Conservation (phyloP, 495 filamentous ascomycete genomes). For the Hypoxylon intermedium region DNA sequence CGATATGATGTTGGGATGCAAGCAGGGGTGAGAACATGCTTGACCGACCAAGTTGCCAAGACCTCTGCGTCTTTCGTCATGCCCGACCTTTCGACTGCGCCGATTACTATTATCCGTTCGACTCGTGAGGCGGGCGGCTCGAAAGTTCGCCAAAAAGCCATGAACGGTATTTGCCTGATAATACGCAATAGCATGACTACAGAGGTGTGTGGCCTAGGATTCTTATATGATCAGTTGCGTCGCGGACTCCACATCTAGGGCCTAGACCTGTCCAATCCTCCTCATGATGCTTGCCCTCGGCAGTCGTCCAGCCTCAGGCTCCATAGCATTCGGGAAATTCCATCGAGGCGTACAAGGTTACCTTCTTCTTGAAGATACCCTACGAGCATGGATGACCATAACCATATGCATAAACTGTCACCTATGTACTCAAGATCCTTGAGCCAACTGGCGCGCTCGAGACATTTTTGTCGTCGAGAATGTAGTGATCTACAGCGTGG, state of each 20-base stretch:
- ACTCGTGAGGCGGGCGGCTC: background rate
- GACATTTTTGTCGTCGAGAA: slow-evolving; percentile 8
- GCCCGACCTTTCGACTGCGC: background rate
- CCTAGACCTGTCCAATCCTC: slow-evolving; percentile 10
- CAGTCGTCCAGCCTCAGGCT: slow-evolving; percentile 7
- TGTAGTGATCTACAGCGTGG: slow-evolving; percentile 25
- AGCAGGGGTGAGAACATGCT: background rate
- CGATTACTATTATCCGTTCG: background rate
- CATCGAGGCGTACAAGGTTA: slow-evolving; percentile 3
- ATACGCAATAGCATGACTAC: background rate
- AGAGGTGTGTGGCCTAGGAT: background rate
- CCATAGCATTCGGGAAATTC: slow-evolving; percentile 22
- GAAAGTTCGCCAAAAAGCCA: background rate
- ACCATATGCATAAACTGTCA: background rate
- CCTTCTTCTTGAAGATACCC: slow-evolving; percentile 15
- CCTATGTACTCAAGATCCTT: background rate
- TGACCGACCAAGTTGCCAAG: background rate
- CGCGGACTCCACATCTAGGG: slow-evolving; percentile 7
- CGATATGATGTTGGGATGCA: background rate
- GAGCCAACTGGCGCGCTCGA: slow-evolving; percentile 11
- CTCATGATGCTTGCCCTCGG: slow-evolving; percentile 4
- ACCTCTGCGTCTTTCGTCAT: background rate
- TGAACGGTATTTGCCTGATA: background rate
- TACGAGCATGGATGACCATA: too few relatives aligned
- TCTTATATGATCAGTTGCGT: slow-evolving; percentile 7